phyloP scores from a whole-genome alignment of 805 yeast genomes.

The Cephaloascus fragrans region DNA sequence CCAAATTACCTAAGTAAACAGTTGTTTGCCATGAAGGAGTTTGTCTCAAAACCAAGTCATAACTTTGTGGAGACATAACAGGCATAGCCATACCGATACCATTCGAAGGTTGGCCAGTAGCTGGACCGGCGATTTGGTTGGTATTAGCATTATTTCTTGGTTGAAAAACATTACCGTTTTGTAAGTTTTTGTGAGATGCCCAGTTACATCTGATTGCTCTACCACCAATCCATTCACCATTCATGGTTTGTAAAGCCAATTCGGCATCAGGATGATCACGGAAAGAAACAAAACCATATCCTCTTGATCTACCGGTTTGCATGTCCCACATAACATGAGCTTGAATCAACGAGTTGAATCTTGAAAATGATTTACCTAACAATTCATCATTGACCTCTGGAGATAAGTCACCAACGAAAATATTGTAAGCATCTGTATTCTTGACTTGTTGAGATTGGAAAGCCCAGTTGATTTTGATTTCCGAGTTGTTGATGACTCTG shows the following conservation, averaged over 20 bases:
- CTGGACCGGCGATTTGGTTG: conserved; percentile 4
- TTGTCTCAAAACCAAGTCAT: conserved; percentile 65
- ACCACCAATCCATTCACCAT: conserved; percentile 63
- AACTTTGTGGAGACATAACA: conserved; percentile 43
- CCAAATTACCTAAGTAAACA: conserved; percentile 78
- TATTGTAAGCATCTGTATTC: conserved; percentile 48
- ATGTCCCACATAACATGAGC: conserved; percentile 97
- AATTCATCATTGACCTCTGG: conserved; percentile 76
- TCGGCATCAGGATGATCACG: conserved; percentile 60
- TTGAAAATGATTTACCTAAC: conserved; percentile 45
- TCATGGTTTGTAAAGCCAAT: conserved; percentile 60
- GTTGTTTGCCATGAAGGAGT: conserved; percentile 81
- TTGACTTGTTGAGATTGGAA: conserved; percentile 68
- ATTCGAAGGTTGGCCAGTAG: conserved; percentile 6
- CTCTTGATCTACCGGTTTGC: conserved; percentile 87
- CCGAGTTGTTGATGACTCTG: conserved; percentile 39
- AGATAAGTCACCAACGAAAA: conserved; percentile 82
- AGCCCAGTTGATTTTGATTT: conserved; percentile 71
- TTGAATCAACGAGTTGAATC: conserved; percentile 54
- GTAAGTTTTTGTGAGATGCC: conserved; percentile 58
- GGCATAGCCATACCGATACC: conserved; percentile 10
- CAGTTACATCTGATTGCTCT: conserved; percentile 78
- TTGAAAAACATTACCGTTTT: conserved; percentile 2
- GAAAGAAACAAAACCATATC: conserved; percentile 86
- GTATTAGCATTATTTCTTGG: conserved; percentile 6